These are phyloP conservation scores for Gossypium gossypioides DNA, from an alignment of 441 rosid species.

Conservation along the genomic window DNA sequence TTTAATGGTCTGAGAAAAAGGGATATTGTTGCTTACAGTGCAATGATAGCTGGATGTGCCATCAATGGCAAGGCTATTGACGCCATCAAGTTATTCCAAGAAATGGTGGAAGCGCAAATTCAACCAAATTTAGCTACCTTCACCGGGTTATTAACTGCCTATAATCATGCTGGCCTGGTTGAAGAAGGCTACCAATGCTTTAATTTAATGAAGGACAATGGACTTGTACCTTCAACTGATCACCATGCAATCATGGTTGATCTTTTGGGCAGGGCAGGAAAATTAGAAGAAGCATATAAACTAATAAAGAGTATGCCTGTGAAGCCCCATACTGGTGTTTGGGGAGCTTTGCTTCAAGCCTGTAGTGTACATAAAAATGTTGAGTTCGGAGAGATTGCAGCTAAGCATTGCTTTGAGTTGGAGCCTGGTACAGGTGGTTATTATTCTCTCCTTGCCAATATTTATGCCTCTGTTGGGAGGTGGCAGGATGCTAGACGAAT, in stretches of 20 bases:
- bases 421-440: conserved; percentile 26
- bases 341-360: conserved; percentile 40
- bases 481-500: conserved; percentile 25
- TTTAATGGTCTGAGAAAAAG: conserved; percentile 25
- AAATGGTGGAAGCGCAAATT: conserved; percentile 23
- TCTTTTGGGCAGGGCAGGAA: conserved; percentile 34
- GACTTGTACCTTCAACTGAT: conserved; percentile 25
- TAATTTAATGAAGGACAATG: conserved; percentile 23
- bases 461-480: conserved; percentile 28
- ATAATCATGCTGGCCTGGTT: conserved; percentile 28
- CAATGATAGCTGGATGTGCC: conserved; percentile 33
- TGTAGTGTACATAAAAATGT: conserved; percentile 27
- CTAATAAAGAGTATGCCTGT: conserved; percentile 25
- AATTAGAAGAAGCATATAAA: conserved; percentile 28
- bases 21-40: conserved; percentile 30
- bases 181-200: conserved; percentile 28
- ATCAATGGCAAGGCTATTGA: conserved; percentile 25
- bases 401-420: conserved; percentile 30
- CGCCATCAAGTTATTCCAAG: conserved; percentile 26
- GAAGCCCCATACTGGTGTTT: conserved; percentile 27
- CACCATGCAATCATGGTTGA: conserved; percentile 39
- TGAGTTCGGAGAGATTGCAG: conserved; percentile 34
- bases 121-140: conserved; percentile 27
- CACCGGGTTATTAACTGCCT: conserved; percentile 26
- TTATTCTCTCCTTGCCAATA: conserved; percentile 26